A percentile compares a stretch with the other conserved stretches of the same genome.
phyloP scores from a whole-genome alignment of 139 green algal genomes.

The Picochlorum sp. region DNA sequence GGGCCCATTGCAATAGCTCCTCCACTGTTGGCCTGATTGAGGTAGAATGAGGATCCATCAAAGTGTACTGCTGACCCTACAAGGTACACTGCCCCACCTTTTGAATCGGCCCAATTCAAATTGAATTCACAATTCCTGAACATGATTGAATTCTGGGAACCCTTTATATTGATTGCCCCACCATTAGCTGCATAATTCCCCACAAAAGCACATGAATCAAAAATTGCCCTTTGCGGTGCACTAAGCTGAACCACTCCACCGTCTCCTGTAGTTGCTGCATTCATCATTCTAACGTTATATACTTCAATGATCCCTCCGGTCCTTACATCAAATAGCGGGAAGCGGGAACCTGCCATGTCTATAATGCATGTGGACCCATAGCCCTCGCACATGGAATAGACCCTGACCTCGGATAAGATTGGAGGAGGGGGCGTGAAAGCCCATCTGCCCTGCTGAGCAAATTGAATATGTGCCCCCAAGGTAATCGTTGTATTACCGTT shows the following conservation, averaged over 20 bases:
- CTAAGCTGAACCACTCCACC: conserved; percentile 20
- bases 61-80: conserved; percentile 19
- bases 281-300: conserved; percentile 23
- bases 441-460: conserved; percentile 14
- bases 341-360: conserved; percentile 17
- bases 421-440: conserved; percentile 15
- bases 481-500: conserved; percentile 20
- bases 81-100: conserved; percentile 18
- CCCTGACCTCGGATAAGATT: conserved; percentile 14
- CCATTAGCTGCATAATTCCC: conserved; percentile 19
- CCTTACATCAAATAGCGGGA: conserved; percentile 15
- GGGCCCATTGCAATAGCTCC: conserved; percentile 28
- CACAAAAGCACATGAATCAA: conserved; percentile 26
- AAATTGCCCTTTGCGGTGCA: background rate
- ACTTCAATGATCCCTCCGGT: conserved; percentile 7
- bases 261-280: conserved; percentile 21
- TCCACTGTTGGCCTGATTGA: conserved; percentile 20
- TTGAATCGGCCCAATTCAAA: conserved; percentile 24
- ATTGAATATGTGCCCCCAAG: conserved; percentile 28
- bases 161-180: conserved; percentile 21
- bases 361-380: conserved; percentile 30
- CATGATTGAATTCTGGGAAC: conserved; percentile 9
- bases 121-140: conserved; percentile 28
- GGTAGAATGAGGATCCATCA: conserved; percentile 12
- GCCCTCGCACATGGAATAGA: conserved; percentile 19